Evolutionary conservation across 2,329 filamentous ascomycete genomes (phyloP).

Genomic region (Diaporthe sp.): DNA sequence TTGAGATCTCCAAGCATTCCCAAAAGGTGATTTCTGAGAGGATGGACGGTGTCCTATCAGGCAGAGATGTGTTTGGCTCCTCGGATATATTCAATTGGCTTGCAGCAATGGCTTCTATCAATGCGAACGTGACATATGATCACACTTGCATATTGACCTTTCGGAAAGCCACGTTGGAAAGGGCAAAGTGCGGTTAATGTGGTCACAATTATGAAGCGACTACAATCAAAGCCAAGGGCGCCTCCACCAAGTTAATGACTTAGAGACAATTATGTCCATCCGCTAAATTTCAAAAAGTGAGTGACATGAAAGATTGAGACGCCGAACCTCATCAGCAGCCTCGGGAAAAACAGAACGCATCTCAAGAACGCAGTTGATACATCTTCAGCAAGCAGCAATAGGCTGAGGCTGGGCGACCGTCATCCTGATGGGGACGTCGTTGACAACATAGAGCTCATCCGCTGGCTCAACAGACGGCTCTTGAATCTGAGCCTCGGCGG

Average conservation of each 20-base stretch:
- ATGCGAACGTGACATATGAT: background rate
- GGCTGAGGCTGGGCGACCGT: slow-evolving; percentile 11
- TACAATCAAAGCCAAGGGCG: no score
- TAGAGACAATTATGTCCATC: background rate
- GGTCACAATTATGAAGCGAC: background rate
- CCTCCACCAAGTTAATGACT: background rate
- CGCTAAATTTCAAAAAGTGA: background rate
- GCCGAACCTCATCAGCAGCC: background rate
- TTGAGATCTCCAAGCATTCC: background rate
- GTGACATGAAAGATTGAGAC: background rate
- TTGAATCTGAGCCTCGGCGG: background rate
- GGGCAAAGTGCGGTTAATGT: background rate
- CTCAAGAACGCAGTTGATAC: slow-evolving; percentile 9
- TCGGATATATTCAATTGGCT: background rate
- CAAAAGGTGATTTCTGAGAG: background rate
- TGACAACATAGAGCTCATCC: slow-evolving; percentile 18
- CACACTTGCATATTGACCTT: background rate
- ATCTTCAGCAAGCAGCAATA: slow-evolving; percentile 8
- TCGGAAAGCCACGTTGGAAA: no score
- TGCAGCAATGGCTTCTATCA: background rate
- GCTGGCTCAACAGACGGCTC: background rate
- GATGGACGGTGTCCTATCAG: background rate
- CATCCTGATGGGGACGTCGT: slow-evolving; percentile 5
- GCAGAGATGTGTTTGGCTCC: background rate
- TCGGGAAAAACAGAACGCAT: background rate